These are phyloP conservation scores for Asterophora lycoperdoides DNA, from an alignment of 768 basidiomycete genomes.

Conservation along the genomic window DNA sequence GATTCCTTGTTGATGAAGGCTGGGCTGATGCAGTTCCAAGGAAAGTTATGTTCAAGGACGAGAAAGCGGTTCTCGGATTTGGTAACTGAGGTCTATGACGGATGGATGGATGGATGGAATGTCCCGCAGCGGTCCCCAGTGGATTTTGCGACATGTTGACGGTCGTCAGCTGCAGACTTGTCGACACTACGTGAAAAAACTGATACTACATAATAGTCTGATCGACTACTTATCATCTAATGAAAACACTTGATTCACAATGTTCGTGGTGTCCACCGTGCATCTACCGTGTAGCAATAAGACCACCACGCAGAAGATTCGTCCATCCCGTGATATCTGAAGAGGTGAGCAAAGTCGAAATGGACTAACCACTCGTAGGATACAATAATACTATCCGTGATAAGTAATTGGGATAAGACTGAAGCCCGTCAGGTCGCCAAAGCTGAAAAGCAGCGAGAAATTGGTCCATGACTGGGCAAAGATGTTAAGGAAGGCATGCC, in stretches of 20 bases:
- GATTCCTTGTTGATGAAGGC: constrained; percentile 74
- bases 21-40: constrained; percentile 80
- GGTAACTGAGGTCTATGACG: background rate
- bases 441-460: constrained; percentile 19
- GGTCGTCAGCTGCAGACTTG: too few relatives aligned
- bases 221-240: too few relatives aligned
- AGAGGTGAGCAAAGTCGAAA: background rate
- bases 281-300: too few relatives aligned
- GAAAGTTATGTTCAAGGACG: constrained; percentile 59
- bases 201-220: too few relatives aligned
- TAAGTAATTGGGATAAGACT: constrained; percentile 17
- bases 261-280: too few relatives aligned
- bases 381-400: constrained; percentile 7
- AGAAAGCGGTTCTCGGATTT: constrained; percentile 11
- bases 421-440: constrained; percentile 19
- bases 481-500: constrained; percentile 7
- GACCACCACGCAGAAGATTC: too few relatives aligned
- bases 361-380: constrained; percentile 1
- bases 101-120: too few relatives aligned
- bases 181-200: too few relatives aligned
- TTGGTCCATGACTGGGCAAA: background rate
- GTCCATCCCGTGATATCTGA: background rate
- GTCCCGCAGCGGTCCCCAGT: background rate
- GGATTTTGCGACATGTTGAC: background rate
- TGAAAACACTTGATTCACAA: too few relatives aligned